Evolutionary conservation across 208 protist genomes (phyloP).

Genomic region (Naegleria lovaniensis): DNA sequence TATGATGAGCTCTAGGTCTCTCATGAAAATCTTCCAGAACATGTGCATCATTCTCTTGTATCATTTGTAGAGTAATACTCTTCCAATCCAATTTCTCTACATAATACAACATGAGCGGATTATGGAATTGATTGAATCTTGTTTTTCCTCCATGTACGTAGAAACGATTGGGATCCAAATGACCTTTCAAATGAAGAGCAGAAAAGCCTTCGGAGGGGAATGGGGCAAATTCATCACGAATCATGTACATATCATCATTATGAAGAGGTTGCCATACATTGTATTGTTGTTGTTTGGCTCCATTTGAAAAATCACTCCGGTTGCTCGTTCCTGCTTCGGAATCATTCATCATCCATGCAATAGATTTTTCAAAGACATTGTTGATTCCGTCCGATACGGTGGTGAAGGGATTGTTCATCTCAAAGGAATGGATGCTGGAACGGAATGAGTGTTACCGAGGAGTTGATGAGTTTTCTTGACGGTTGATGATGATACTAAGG

Average conservation of each 20-base stretch:
- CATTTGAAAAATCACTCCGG: background rate
- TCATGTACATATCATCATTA: conserved; percentile 15
- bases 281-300: no score
- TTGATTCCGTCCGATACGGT: background rate
- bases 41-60: background rate
- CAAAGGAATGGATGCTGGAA: no score
- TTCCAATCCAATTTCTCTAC: conserved; percentile 5
- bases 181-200: background rate
- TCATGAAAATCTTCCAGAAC: background rate
- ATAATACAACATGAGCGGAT: background rate
- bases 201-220: background rate
- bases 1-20: background rate
- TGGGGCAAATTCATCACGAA: conserved; percentile 13
- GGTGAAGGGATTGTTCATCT: background rate
- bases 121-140: background rate
- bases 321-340: background rate
- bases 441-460: no score
- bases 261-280: background rate
- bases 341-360: background rate
- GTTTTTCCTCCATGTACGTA: background rate
- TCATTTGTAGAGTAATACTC: background rate
- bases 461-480: no score
- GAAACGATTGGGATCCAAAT: background rate
- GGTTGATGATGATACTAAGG: no score
- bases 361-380: background rate